These are phyloP conservation scores for Amauroascus niger DNA, from an alignment of 2,329 filamentous ascomycete genomes.

Conservation along the genomic window DNA sequence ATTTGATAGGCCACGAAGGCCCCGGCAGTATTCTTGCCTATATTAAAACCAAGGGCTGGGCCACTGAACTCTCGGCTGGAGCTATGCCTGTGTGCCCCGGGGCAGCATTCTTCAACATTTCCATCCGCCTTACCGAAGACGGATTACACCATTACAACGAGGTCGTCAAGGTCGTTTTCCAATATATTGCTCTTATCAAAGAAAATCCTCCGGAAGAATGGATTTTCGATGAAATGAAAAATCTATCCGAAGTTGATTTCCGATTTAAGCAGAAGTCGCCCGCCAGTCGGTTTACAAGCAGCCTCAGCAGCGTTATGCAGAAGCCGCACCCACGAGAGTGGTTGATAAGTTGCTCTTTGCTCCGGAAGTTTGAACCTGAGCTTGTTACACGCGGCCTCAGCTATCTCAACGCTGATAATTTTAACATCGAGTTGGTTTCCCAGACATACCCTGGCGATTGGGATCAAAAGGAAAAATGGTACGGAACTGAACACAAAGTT, in stretches of 20 bases:
- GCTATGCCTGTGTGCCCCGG: slow-evolving; percentile 68
- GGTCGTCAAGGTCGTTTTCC: slow-evolving; percentile 73
- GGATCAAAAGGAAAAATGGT: slow-evolving; percentile 91
- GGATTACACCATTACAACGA: slow-evolving; percentile 74
- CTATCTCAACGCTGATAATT: slow-evolving; percentile 75
- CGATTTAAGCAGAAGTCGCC: slow-evolving; percentile 88
- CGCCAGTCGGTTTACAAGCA: slow-evolving; percentile 80
- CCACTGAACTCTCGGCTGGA: slow-evolving; percentile 70
- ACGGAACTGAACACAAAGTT: slow-evolving; percentile 84
- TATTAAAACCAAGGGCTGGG: slow-evolving; percentile 84
- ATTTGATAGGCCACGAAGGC: slow-evolving; percentile 84
- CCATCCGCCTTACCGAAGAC: slow-evolving; percentile 72
- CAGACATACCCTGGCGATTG: slow-evolving; percentile 75
- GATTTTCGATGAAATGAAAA: slow-evolving; percentile 89
- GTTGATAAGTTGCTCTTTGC: slow-evolving; percentile 69
- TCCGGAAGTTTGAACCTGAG: slow-evolving; percentile 71
- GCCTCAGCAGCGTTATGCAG: slow-evolving; percentile 80
- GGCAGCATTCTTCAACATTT: slow-evolving; percentile 68
- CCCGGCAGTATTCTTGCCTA: slow-evolving; percentile 86
- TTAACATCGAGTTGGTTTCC: slow-evolving; percentile 72
- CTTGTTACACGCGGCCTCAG: slow-evolving; percentile 64
- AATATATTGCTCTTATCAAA: slow-evolving; percentile 79
- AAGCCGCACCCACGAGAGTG: slow-evolving; percentile 76
- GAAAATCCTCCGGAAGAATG: slow-evolving; percentile 75
- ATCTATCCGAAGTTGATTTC: slow-evolving; percentile 86